Percentiles rank a stretch among this genome's conserved stretches.
Conservation (phyloP, 306 rosid species). For the Citrullus mucosospermus region DNA sequence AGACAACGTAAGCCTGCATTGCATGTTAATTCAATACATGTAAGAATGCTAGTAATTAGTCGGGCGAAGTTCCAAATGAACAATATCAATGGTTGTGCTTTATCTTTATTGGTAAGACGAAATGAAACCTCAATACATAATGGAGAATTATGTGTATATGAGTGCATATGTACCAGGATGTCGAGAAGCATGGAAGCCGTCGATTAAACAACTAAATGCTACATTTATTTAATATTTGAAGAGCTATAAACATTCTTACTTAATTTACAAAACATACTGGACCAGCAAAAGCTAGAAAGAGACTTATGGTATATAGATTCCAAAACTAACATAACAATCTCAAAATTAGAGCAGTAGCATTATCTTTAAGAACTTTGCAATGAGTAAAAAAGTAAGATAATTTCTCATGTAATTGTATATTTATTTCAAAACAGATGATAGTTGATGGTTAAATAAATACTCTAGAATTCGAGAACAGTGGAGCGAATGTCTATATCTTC, state of each 20-base stretch:
- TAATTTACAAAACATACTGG: neutral
- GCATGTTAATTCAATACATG: slow-evolving; percentile 23
- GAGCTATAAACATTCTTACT: neutral
- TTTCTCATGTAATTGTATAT: neutral
- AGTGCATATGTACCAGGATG: neutral
- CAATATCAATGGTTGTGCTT: neutral
- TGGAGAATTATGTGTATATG: neutral
- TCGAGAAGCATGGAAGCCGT: neutral
- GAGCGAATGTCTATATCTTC: slow-evolving; percentile 31
- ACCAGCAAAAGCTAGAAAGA: neutral
- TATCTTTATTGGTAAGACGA: neutral
- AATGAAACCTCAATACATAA: neutral
- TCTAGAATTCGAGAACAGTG: slow-evolving; percentile 25
- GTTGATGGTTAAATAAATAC: neutral
- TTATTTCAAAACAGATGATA: neutral
- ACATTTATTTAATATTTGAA: neutral
- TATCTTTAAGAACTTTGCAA: neutral
- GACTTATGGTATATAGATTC: no score
- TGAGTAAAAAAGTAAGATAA: neutral
- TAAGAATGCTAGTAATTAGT: neutral
- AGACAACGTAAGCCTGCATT: slow-evolving; percentile 74
- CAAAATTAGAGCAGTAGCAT: neutral
- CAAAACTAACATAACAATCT: neutral
- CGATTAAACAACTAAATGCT: neutral
- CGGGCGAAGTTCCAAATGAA: neutral